Conservation (phyloP, 2,329 filamentous ascomycete species). For the Diaporthe batatas region DNA sequence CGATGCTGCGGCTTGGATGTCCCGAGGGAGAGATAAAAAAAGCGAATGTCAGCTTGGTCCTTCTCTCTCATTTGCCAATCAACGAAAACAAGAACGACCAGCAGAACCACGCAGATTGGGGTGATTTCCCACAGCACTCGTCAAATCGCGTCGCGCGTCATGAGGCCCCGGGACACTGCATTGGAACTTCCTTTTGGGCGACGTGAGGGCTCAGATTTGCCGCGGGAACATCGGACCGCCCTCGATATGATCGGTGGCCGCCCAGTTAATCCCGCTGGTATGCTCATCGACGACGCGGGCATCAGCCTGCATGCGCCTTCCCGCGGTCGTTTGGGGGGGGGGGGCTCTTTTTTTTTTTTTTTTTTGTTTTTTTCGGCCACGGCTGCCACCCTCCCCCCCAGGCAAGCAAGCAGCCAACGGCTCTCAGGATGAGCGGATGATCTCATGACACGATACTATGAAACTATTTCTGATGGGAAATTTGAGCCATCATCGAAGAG, state of each 20-base stretch:
- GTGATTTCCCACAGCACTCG: conserved; percentile 4
- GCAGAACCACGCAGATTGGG: conserved; percentile 31
- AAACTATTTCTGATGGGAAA: neutral
- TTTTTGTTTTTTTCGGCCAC: neutral
- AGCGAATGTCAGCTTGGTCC: conserved; percentile 8
- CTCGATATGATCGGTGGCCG: conserved; percentile 24
- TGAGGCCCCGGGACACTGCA: conserved; percentile 18
- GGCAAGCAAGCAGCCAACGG: neutral
- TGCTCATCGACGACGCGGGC: conserved; percentile 17
- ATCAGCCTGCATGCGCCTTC: conserved; percentile 17
- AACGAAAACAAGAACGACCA: conserved; percentile 8
- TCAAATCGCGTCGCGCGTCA: conserved; percentile 18
- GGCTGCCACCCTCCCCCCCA: neutral
- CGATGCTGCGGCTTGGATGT: conserved; percentile 14
- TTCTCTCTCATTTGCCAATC: conserved; percentile 28
- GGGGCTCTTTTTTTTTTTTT: too few relatives aligned
- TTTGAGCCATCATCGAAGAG: neutral
- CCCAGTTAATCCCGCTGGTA: conserved; percentile 13
- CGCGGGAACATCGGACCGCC: conserved; percentile 23
- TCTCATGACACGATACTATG: neutral
- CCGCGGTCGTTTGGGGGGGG: neutral
- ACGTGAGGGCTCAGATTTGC: conserved; percentile 27
- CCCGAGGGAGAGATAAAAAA: neutral
- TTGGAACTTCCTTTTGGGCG: conserved; percentile 2
- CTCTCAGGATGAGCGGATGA: conserved; percentile 1